Conservation (phyloP, 495 filamentous ascomycete genomes). For the Daldinia grandis region DNA sequence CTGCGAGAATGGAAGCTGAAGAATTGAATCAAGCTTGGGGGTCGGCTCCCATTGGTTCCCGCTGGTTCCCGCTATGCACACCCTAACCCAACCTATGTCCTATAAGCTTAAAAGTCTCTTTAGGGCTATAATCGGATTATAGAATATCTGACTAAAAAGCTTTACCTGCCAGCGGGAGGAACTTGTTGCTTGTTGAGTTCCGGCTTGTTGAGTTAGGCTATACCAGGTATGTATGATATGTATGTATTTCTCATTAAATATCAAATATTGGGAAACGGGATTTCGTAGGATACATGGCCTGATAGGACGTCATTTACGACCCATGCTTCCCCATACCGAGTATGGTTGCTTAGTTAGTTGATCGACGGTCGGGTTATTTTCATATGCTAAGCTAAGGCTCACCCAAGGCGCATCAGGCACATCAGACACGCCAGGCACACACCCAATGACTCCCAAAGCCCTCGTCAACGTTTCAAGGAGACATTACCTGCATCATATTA, state of each 20-base stretch:
- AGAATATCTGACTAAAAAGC: conserved; percentile 7
- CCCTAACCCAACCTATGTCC: background rate
- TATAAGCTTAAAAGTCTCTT: conserved; percentile 11
- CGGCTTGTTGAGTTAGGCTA: background rate
- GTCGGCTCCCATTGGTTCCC: background rate
- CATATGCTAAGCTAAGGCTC: conserved; percentile 36
- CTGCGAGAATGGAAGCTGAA: background rate
- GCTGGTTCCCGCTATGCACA: conserved; percentile 18
- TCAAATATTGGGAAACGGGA: background rate
- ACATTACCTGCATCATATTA: conserved; percentile 38
- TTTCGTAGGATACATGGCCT: background rate
- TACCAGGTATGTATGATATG: background rate
- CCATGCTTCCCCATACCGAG: conserved; percentile 15
- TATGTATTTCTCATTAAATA: background rate
- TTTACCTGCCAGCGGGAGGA: background rate
- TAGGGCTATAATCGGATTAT: conserved; percentile 18
- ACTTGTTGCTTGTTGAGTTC: background rate
- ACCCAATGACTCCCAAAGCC: conserved; percentile 29
- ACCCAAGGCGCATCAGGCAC: background rate
- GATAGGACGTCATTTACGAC: conserved; percentile 6
- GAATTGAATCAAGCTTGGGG: conserved; percentile 9
- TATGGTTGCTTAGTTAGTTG: conserved; percentile 18
- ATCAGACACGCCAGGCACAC: conserved; percentile 1
- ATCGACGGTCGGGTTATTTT: conserved; percentile 41
- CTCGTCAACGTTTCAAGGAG: conserved; percentile 37